Evolutionary conservation across 2,329 filamentous ascomycete genomes (phyloP).

Genomic region (Colletotrichum horii): DNA sequence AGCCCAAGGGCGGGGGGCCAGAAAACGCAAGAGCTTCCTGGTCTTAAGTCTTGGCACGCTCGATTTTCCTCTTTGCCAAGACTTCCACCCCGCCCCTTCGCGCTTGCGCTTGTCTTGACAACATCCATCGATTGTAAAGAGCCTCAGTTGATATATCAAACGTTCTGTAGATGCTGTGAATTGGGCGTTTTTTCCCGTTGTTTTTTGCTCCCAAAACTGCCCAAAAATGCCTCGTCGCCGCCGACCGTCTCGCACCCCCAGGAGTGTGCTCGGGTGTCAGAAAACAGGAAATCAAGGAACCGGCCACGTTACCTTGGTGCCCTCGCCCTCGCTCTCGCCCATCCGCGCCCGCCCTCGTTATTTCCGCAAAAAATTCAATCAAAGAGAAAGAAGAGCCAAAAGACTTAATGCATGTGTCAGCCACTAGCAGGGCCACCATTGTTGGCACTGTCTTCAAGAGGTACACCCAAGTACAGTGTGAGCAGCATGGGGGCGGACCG

Average conservation of each 20-base stretch:
- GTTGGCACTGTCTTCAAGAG: neutral
- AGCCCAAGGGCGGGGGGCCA: constrained; percentile 16
- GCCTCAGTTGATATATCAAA: constrained; percentile 7
- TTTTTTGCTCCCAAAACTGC: constrained; percentile 11
- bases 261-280: constrained; percentile 10
- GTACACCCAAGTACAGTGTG: neutral
- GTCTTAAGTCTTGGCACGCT: constrained; percentile 18
- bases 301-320: constrained; percentile 10
- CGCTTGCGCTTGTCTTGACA: constrained; percentile 23
- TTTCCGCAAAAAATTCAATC: constrained; percentile 11
- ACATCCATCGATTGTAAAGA: constrained; percentile 19
- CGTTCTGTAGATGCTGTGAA: neutral
- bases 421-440: neutral
- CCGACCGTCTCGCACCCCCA: neutral
- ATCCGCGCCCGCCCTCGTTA: constrained; percentile 4
- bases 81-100: constrained; percentile 22
- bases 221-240: neutral
- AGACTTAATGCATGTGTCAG: constrained; percentile 15
- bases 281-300: constrained; percentile 12
- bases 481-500: neutral
- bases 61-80: constrained; percentile 22
- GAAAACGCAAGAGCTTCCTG: constrained; percentile 19
- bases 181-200: constrained; percentile 7
- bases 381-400: neutral
- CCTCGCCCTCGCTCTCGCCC: neutral